Base-by-base conservation (phyloP, 371 early-diverging fungal genomes). In the Umbelopsis sp. region DNA sequence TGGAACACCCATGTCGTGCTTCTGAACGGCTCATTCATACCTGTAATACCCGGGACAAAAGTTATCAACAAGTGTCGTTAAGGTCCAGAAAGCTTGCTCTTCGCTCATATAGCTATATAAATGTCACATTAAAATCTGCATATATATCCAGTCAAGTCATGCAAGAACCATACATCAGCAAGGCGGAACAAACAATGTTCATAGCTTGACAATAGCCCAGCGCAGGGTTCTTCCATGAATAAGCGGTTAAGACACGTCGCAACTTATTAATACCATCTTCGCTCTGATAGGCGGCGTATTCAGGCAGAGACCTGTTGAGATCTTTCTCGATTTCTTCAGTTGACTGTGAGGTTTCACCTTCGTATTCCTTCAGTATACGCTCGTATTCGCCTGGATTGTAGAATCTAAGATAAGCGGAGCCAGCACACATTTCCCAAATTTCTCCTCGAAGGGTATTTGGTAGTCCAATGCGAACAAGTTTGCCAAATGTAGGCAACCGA, bases 141-240 rank as follows among this genome's bases (percentile, higher is more conserved):
- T 24, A 44, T 16, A 12, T 25, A 48, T 12, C 1, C 29, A 29
- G 1, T 11, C 14, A 8, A 12, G 18, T 35, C 18, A 57, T 32
- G 0, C 12, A 29, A 24, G 7, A 10, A 2, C 14, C 75, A 75
- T 82, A 88, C 82, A 99, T 95, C 46, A 99, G 81, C 57, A 99
- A 81, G 1, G 96, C 96, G 38, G 94, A 94, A 18, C 94, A 37
- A 6, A 57, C 57, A 16, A 57, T 57, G 57, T 57, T 57, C 99
- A 99, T 99, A 0, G 99, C 98, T 78, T 99, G 98, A 76, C 98
- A 98, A 78, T 99, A 99, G 14, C 99, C 99, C 24, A 99, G 87
- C 73, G 96, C 96, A 0, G 94, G 91, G 67, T 95, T 89, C 70
- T 87, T 87, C 90, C 92, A 91, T 12, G 93, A 85, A 76, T 95